Base-by-base conservation (phyloP, 2,329 filamentous ascomycete genomes). In the Pseudocercospora eumusae region DNA sequence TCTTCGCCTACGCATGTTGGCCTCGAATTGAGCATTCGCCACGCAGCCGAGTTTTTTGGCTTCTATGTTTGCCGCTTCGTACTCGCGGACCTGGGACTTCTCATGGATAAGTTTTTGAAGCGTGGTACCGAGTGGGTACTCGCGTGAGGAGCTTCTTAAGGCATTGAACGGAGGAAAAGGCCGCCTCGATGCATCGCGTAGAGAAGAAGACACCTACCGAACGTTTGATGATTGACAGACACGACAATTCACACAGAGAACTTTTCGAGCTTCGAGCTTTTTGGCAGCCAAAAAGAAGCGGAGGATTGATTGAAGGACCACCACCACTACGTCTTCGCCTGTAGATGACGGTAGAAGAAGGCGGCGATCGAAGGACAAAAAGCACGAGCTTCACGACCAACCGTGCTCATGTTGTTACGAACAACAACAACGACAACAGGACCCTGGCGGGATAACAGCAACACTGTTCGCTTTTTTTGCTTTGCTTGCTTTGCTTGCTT, bases 71-170 rank as follows among this genome's bases (percentile, higher is more conserved):
- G 93, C 77, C 89, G 95, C 18, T 99, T 99, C 75, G 92, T 93
- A n/a, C 81, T 99, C 64, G 83, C 87, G 3, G 95, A 99, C 75
- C 79, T 99, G 64, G 84, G 87, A 42, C 76, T 95, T 74, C 82
- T 99, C 80, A 81, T 99, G 69, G 95, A 99, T 76, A 99, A 98
- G 75, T 98, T 95, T 73, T 88, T 99, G 75, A 99, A 99, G 82
- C 86, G 93, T 68, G 93, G 93, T 23, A 96, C 89, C 70, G 93
- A 99, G 81, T 99, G 93, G 93, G 92, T 97, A 57, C 77, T 88
- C 64, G 78, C 83, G 59, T 87, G 69, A 76, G 33, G 15, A 40
- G 52, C 6, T 27, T 27, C 11, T 15, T 28, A 47, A 27, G 36
- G 28, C 27, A 52, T 28, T 25, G 45, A 49, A n/a, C 20, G 53